Evolutionary conservation across 202 grass and related monocot genomes (phyloP).

Genomic region (Carex sylvatica): DNA sequence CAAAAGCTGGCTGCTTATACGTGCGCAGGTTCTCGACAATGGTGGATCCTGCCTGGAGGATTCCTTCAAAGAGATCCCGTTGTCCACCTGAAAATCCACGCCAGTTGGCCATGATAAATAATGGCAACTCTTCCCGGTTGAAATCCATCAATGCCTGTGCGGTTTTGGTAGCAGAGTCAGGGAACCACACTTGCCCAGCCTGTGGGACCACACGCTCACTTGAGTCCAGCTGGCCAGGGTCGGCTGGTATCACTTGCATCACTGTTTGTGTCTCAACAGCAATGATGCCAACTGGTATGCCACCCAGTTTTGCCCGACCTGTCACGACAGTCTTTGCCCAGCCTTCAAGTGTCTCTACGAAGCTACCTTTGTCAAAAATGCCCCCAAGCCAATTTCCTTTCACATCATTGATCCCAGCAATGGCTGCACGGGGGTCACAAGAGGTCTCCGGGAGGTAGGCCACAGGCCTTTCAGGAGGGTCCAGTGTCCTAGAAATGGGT

Average conservation of each 20-base stretch:
- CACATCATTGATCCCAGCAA: constrained; percentile 55
- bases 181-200: constrained; percentile 98
- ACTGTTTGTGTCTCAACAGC: constrained; percentile 95
- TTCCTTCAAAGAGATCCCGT: constrained; percentile 98
- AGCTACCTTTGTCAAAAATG: constrained; percentile 93
- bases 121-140: constrained; percentile 80
- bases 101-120: constrained; percentile 99
- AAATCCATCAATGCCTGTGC: constrained; percentile 95
- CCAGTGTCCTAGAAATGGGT: constrained; percentile 74
- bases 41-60: constrained; percentile 95
- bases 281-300: constrained; percentile 92
- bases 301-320: constrained; percentile 90
- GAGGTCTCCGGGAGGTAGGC: constrained; percentile 81
- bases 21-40: constrained; percentile 98
- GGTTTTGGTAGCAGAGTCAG: constrained; percentile 93
- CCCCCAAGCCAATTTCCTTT: constrained; percentile 83
- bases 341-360: constrained; percentile 91
- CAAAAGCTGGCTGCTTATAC: constrained; percentile 89
- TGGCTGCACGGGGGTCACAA: constrained; percentile 90
- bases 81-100: constrained; percentile 98
- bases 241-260: constrained; percentile 94
- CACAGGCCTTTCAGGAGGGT: constrained; percentile 81
- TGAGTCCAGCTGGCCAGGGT: constrained; percentile 95
- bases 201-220: constrained; percentile 87
- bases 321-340: constrained; percentile 99